Percentiles rank a stretch among this genome's conserved stretches.
Evolutionary conservation across 2,329 filamentous ascomycete genomes (phyloP).

Genomic region (Ceratocystiopsis sp.): DNA sequence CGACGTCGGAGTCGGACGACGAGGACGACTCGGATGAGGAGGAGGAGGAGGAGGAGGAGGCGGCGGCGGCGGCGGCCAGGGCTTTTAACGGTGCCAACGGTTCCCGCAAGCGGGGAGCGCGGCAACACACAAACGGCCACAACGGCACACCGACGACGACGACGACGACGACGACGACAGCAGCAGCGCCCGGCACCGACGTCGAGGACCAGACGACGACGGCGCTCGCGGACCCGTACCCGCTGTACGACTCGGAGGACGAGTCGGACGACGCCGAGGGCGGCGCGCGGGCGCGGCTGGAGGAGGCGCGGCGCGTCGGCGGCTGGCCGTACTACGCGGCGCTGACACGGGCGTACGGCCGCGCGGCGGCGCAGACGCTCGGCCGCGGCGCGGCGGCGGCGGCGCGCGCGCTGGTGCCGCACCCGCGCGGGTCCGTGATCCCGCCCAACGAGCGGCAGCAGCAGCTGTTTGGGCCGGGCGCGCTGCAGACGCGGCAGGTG

Average conservation of each 20-base stretch:
- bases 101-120: conserved; percentile 17
- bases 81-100: conserved; percentile 4
- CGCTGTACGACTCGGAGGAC: conserved; percentile 79
- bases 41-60: conserved; percentile 35
- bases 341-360: conserved; percentile 31
- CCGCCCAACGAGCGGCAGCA: conserved; percentile 37
- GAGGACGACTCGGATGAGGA: conserved; percentile 48
- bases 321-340: conserved; percentile 58
- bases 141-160: conserved; percentile 5
- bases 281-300: conserved; percentile 24
- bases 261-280: conserved; percentile 43
- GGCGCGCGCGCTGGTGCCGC: conserved; percentile 35
- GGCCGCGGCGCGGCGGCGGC: conserved; percentile 22
- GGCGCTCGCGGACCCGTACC: conserved; percentile 51
- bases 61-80: conserved; percentile 18
- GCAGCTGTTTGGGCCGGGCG: conserved; percentile 35
- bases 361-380: conserved; percentile 25
- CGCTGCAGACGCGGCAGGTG: conserved; percentile 43
- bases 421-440: conserved; percentile 37
- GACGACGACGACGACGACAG: conserved; percentile 1
- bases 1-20: conserved; percentile 60
- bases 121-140: neutral
- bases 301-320: conserved; percentile 60
- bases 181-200: conserved; percentile 25
- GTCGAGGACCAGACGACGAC: conserved; percentile 67